phyloP scores from a whole-genome alignment of 2,329 filamentous ascomycete genomes.

The Xylaria sp. region DNA sequence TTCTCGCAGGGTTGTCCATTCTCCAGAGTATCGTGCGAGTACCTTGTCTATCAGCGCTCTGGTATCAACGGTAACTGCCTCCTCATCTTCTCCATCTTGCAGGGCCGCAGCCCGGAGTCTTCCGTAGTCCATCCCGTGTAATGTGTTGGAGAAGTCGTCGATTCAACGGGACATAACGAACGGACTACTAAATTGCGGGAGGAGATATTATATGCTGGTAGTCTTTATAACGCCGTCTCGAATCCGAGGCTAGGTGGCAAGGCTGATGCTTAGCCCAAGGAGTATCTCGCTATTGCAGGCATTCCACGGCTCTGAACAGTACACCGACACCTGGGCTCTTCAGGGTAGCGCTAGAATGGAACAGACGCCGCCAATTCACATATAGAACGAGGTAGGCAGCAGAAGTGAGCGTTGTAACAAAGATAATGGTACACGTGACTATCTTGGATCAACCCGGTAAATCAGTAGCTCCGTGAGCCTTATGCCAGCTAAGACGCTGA shows the following conservation, averaged over 20 bases:
- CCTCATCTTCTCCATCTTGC: conserved; percentile 86
- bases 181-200: conserved; percentile 6
- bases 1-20: conserved; percentile 90
- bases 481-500: conserved; percentile 24
- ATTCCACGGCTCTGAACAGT: conserved; percentile 10
- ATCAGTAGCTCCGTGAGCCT: conserved; percentile 2
- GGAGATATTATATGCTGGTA: not conserved
- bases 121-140: conserved; percentile 71
- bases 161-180: conserved; percentile 29
- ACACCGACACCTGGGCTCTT: not conserved
- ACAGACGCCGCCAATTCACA: not conserved
- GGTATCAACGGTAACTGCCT: conserved; percentile 97
- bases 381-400: not conserved
- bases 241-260: conserved; percentile 2
- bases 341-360: conserved; percentile 8
- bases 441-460: not conserved
- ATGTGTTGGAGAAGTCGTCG: conserved; percentile 13
- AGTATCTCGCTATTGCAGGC: conserved; percentile 13
- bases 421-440: conserved; percentile 6
- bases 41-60: conserved; percentile 98
- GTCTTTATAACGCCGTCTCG: not conserved
- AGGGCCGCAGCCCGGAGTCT: conserved; percentile 88
- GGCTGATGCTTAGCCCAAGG: conserved; percentile 14
- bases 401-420: conserved; percentile 9
- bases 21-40: conserved; percentile 92